phyloP scores from a whole-genome alignment of 805 yeast species.

The Metschnikowia henanensis region DNA sequence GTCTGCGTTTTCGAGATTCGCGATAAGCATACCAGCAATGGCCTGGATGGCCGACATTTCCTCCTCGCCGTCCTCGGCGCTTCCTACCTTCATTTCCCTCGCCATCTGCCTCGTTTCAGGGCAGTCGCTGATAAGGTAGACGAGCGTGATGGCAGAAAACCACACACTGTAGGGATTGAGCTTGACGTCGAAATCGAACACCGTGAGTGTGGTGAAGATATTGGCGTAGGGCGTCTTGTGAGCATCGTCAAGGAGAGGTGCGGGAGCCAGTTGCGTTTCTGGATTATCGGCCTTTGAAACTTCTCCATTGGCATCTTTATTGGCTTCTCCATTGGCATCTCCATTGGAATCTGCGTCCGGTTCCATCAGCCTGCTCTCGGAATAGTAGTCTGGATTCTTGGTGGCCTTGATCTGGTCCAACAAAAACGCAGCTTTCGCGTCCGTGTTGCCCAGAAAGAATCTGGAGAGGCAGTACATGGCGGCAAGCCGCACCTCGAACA shows the following conservation, averaged over 20 bases:
- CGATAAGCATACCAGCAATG: conserved; percentile 67
- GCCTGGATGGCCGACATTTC: conserved; percentile 71
- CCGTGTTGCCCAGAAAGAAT: conserved; percentile 62
- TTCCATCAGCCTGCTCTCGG: conserved; percentile 13
- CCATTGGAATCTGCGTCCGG: conserved; percentile 5
- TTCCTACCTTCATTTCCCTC: conserved; percentile 54
- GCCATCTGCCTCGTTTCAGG: conserved; percentile 50
- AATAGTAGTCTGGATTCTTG: conserved; percentile 25
- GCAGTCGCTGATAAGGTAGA: conserved; percentile 58
- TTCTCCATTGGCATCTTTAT: not conserved
- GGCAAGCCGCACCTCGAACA: conserved; percentile 78
- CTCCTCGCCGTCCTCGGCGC: conserved; percentile 64
- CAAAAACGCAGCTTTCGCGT: conserved; percentile 61
- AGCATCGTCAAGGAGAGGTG: not conserved
- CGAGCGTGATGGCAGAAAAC: conserved; percentile 72
- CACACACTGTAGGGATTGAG: conserved; percentile 86
- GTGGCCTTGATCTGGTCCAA: conserved; percentile 58
- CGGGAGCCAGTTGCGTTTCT: not conserved
- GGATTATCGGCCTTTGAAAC: conserved; percentile 5
- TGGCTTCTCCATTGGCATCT: not conserved
- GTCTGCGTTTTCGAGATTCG: conserved; percentile 61
- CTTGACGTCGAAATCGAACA: conserved; percentile 61
- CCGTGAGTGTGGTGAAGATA: conserved; percentile 68
- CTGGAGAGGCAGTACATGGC: conserved; percentile 66
- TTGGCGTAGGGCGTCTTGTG: conserved; percentile 48